Base-by-base conservation (phyloP, 2,329 filamentous ascomycete genomes). In the Penicillium sp. region DNA sequence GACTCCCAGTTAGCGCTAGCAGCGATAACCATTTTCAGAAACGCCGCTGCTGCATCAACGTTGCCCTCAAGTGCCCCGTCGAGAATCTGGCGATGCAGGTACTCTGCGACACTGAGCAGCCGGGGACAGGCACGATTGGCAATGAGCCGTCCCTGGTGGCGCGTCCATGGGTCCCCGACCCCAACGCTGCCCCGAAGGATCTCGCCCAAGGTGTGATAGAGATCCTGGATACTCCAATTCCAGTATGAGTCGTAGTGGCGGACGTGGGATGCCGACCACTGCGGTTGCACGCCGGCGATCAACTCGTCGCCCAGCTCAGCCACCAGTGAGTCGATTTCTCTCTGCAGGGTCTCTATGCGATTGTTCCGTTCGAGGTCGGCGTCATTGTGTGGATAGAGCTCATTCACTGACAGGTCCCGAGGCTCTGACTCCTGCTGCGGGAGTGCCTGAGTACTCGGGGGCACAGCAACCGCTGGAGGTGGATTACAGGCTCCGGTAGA, bases 211-310 rank as follows among this genome's bases (percentile, higher is more conserved):
- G 22, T 26, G 43, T 48, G n/a, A 26, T 48, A 25, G n/a, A 48
- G 43, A 48, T 48, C 43, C 43, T 48, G 43, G 43, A 48, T 48
- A 48, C 43, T 48, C 43, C 43, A 48, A 48, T 48, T 48, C 43
- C 43, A 48, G 43, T 48, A 48, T 25, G 43, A 48, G 43, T 48
- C 43, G 22, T 48, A 48, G 22, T 48, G 43, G 43, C 43, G 43
- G 43, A 48, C 43, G 43, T 48, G 43, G 43, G 22, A 26, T 48
- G 43, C 43, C 5, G 43, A 48, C 43, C 43, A 48, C 22, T 48
- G 43, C 10, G 43, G 43, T 25, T 48, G 43, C 43, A 48, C 43
- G 43, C 43, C 43, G 16, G 43, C 43, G 43, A 48, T 48, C 43
- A 48, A 19, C 43, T 48, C 43, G 43, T 48, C 43, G 19, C 43